These are phyloP conservation scores for Tolypocladium endophyticum DNA, from an alignment of 2,329 filamentous ascomycete genomes.

Conservation along the genomic window DNA sequence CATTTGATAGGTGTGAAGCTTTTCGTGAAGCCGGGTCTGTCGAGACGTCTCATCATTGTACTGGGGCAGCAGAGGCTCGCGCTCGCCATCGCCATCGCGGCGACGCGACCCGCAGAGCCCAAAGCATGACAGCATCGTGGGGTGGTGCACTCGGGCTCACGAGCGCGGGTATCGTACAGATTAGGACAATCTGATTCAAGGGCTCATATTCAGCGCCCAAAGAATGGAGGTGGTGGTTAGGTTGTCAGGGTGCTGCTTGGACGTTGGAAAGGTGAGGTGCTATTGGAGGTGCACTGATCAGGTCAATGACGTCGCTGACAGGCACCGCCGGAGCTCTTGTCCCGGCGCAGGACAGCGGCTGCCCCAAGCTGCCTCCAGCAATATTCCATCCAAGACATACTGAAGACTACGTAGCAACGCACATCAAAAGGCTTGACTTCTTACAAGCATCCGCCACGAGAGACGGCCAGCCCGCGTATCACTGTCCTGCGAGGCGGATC, in stretches of 20 bases:
- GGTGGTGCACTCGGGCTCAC: neutral
- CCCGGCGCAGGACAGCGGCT: neutral
- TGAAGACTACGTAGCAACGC: neutral
- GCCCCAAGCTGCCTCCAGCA: neutral
- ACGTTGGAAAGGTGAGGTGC: neutral
- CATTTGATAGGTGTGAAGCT: conserved; percentile 92
- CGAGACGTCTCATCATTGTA: conserved; percentile 73
- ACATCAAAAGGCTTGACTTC: neutral
- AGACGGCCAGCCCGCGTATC: neutral
- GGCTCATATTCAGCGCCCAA: neutral
- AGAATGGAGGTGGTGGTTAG: neutral
- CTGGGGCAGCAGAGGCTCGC: conserved; percentile 69
- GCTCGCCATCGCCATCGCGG: conserved; percentile 55
- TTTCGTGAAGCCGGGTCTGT: conserved; percentile 71
- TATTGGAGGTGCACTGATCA: neutral
- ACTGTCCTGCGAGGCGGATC: neutral
- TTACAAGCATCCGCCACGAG: neutral
- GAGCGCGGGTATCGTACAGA: neutral
- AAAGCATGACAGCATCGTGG: conserved; percentile 52
- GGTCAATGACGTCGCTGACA: neutral
- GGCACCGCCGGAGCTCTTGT: neutral
- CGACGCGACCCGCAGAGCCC: conserved; percentile 36
- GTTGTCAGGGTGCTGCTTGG: neutral
- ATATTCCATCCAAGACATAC: neutral
- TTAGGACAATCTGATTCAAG: neutral